A percentile compares a stretch with the other conserved stretches of the same genome.
Conservation (phyloP, 805 yeast species). For the Phaffomyces thermotolerans region DNA sequence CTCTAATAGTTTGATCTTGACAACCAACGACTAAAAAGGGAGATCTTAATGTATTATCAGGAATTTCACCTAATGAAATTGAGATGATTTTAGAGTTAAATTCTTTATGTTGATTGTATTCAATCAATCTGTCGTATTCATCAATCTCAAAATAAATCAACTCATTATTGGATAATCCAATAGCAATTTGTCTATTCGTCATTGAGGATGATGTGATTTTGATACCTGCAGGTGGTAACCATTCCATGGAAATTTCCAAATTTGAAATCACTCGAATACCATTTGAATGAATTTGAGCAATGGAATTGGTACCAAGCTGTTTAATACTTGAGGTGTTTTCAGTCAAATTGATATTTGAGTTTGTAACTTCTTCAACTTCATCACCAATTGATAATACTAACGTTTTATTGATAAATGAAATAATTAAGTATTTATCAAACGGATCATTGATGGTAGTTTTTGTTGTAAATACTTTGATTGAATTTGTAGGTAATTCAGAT, state of each 20-base stretch:
- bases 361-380: slow-evolving; percentile 65
- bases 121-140: slow-evolving; percentile 53
- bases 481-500: slow-evolving; percentile 64
- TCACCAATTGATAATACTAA: slow-evolving; percentile 74
- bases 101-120: slow-evolving; percentile 57
- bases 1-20: slow-evolving; percentile 61
- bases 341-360: slow-evolving; percentile 50
- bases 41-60: slow-evolving; percentile 40
- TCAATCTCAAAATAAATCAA: slow-evolving; percentile 79
- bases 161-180: slow-evolving; percentile 68
- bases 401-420: slow-evolving; percentile 61
- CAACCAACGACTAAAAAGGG: slow-evolving; percentile 64
- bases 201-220: slow-evolving; percentile 51
- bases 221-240: slow-evolving; percentile 81
- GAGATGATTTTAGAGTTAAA: slow-evolving; percentile 43
- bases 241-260: slow-evolving; percentile 34
- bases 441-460: slow-evolving; percentile 36
- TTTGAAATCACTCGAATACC: slow-evolving; percentile 57
- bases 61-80: slow-evolving; percentile 41
- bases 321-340: slow-evolving; percentile 62
- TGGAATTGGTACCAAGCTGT: slow-evolving; percentile 54
- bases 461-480: slow-evolving; percentile 61
- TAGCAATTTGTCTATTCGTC: slow-evolving; percentile 58
- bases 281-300: slow-evolving; percentile 65
- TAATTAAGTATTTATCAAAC: slow-evolving; percentile 56